A percentile compares a stretch with the other conserved stretches of the same genome.
Conservation (phyloP, 1,284 basidiomycete genomes). For the Mycena sp. region DNA sequence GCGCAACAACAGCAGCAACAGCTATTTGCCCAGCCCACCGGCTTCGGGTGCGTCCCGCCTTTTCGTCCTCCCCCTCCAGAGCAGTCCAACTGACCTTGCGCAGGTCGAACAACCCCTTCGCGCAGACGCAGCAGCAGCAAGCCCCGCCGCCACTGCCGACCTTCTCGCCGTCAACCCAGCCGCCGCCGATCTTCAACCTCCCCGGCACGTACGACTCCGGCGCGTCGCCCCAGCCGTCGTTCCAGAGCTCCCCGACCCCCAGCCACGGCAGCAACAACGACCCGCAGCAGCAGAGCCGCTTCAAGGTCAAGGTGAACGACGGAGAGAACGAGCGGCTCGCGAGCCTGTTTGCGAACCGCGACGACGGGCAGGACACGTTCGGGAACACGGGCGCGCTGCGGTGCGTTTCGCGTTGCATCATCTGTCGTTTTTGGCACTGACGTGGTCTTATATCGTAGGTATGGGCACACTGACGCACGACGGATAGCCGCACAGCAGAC, state of each 20-base stretch:
- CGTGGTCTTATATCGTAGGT: constrained; percentile 51
- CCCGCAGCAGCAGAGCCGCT: constrained; percentile 39
- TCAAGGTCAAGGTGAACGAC: constrained; percentile 56
- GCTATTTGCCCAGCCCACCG: constrained; percentile 70
- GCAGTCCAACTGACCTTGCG: constrained; percentile 56
- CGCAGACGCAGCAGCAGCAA: constrained; percentile 43
- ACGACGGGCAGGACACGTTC: constrained; percentile 94
- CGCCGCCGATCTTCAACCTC: constrained; percentile 66
- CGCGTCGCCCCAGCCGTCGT: constrained; percentile 52
- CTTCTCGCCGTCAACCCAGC: constrained; percentile 41
- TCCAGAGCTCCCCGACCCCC: constrained; percentile 38
- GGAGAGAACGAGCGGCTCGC: constrained; percentile 85
- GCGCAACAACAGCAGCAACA: constrained; percentile 63
- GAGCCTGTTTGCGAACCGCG: constrained; percentile 82
- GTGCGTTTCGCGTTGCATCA: too few relatives aligned
- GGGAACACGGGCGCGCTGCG: constrained; percentile 87
- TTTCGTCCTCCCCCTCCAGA: constrained; percentile 55
- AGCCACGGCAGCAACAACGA: constrained; percentile 36
- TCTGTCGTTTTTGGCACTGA: constrained; percentile 1
- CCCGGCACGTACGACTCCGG: constrained; percentile 66
- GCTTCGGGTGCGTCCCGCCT: constrained; percentile 65
- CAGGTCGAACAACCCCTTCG: constrained; percentile 38
- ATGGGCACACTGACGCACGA: constrained; percentile 73
- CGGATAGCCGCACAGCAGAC: constrained; percentile 65
- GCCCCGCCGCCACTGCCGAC: constrained; percentile 43